A percentile compares a stretch with the other conserved stretches of the same genome.
Evolutionary conservation across 768 basidiomycete species (phyloP).

Genomic region (Pleurotus salmoneostramineus): DNA sequence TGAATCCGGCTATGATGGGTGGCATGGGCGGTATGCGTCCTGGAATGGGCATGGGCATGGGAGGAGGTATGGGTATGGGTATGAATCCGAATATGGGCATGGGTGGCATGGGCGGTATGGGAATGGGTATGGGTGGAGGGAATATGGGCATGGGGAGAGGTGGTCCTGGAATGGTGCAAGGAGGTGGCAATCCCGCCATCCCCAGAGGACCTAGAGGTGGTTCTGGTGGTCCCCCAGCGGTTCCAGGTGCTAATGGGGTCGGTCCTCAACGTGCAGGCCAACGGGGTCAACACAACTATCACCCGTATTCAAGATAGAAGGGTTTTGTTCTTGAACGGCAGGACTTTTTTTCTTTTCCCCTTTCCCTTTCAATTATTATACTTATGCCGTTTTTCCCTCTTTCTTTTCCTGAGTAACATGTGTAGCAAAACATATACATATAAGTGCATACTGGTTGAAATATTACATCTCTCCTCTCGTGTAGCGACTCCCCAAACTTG

Average conservation of each 20-base stretch:
- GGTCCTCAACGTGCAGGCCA: conserved; percentile 73
- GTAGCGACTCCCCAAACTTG: not conserved
- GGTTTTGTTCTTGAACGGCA: not conserved
- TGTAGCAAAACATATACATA: not conserved
- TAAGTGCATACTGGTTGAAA: not conserved
- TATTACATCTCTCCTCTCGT: not conserved
- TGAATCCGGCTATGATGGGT: conserved; percentile 60
- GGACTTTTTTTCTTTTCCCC: not conserved
- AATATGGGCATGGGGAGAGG: conserved; percentile 35
- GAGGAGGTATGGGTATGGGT: conserved; percentile 36
- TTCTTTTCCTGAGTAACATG: not conserved
- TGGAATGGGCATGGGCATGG: conserved; percentile 33
- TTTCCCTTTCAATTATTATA: not conserved
- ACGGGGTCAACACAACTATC: conserved; percentile 78
- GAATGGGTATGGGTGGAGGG: conserved; percentile 18
- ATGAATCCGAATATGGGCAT: conserved; percentile 35
- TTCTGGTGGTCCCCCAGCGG: conserved; percentile 44
- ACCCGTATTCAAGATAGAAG: conserved; percentile 71
- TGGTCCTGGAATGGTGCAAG: conserved; percentile 25
- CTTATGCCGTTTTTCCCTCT: not conserved
- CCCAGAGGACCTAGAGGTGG: conserved; percentile 65
- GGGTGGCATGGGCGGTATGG: conserved; percentile 33
- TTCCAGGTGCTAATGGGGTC: conserved; percentile 48
- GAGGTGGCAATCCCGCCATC: conserved; percentile 51
- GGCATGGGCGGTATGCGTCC: conserved; percentile 27